Percentiles rank a stretch among this genome's conserved stretches.
Conservation (phyloP, 192 early-diverging fungal genomes). For the Coemansia sp. region DNA sequence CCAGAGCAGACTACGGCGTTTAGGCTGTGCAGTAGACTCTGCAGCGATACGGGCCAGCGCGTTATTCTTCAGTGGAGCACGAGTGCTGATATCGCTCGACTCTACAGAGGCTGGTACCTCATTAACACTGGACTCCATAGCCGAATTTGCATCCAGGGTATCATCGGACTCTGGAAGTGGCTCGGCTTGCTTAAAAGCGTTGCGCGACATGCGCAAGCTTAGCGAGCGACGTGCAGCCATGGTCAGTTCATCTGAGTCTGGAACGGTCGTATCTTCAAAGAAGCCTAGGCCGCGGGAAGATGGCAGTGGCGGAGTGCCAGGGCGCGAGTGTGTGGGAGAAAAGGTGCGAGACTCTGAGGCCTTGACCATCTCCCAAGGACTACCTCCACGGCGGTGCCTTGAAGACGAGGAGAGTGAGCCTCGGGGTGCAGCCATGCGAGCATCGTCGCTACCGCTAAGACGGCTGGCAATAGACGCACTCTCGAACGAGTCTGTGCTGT, state of each 20-base stretch:
- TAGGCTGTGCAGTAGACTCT: constrained; percentile 12
- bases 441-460: constrained; percentile 31
- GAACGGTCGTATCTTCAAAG: constrained; percentile 39
- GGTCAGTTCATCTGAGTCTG: constrained; percentile 46
- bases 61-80: constrained; percentile 5
- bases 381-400: constrained; percentile 9
- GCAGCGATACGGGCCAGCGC: constrained; percentile 18
- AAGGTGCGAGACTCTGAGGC: constrained; percentile 26
- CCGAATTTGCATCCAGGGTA: not conserved
- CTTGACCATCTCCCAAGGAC: constrained; percentile 50
- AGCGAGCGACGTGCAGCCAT: constrained; percentile 42
- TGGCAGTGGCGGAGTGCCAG: constrained; percentile 23
- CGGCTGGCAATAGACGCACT: constrained; percentile 14
- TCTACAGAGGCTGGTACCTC: not conserved
- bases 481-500: constrained; percentile 27
- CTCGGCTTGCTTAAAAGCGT: constrained; percentile 39
- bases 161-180: constrained; percentile 50
- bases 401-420: constrained; percentile 9
- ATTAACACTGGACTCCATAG: not conserved
- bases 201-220: constrained; percentile 48
- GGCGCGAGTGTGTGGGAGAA: constrained; percentile 31
- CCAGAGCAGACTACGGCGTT: constrained; percentile 42
- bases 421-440: constrained; percentile 5
- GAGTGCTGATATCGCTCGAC: not conserved
- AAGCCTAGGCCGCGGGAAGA: constrained; percentile 18